Evolutionary conservation across 2,329 filamentous ascomycete genomes (phyloP).

Genomic region (Fusarium albidum): DNA sequence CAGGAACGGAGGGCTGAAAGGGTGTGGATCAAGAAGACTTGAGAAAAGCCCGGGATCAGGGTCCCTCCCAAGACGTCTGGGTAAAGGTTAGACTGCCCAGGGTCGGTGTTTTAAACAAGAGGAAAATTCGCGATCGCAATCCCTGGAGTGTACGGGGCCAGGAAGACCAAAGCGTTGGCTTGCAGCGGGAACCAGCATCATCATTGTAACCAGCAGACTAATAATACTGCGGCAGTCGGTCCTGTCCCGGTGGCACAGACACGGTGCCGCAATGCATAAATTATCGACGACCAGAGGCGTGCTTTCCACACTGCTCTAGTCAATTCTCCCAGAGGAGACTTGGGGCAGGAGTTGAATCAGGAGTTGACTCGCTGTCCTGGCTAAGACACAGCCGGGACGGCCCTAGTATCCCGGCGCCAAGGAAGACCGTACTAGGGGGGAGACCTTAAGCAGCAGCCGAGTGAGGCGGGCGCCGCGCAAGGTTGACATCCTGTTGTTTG

Average conservation of each 20-base stretch:
- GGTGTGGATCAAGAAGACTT: constrained; percentile 36
- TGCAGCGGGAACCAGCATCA: constrained; percentile 40
- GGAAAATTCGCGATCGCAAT: constrained; percentile 14
- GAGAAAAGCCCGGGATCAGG: constrained; percentile 28
- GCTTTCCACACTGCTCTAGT: constrained; percentile 17
- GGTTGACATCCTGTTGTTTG: constrained; percentile 22
- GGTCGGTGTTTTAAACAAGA: constrained; percentile 19
- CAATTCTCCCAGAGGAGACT: constrained; percentile 15
- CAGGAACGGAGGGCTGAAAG: constrained; percentile 39
- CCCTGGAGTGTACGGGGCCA: constrained; percentile 9
- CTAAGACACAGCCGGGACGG: constrained; percentile 23
- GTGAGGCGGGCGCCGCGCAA: constrained; percentile 24
- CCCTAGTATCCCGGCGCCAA: constrained; percentile 30
- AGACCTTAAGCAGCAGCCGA: constrained; percentile 31
- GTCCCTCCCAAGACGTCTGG: constrained; percentile 19
- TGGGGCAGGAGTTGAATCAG: constrained; percentile 17
- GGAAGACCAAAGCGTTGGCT: constrained; percentile 26
- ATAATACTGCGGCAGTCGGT: constrained; percentile 27
- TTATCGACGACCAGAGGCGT: constrained; percentile 25
- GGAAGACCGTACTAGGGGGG: constrained; percentile 26
- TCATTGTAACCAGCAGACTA: constrained; percentile 29
- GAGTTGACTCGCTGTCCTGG: constrained; percentile 21
- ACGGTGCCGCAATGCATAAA: constrained; percentile 34
- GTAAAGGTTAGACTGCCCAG: constrained; percentile 13
- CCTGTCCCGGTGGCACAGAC: constrained; percentile 32